Conservation (phyloP, 768 basidiomycete species). For the Tylopilus cervinicoccineus region DNA sequence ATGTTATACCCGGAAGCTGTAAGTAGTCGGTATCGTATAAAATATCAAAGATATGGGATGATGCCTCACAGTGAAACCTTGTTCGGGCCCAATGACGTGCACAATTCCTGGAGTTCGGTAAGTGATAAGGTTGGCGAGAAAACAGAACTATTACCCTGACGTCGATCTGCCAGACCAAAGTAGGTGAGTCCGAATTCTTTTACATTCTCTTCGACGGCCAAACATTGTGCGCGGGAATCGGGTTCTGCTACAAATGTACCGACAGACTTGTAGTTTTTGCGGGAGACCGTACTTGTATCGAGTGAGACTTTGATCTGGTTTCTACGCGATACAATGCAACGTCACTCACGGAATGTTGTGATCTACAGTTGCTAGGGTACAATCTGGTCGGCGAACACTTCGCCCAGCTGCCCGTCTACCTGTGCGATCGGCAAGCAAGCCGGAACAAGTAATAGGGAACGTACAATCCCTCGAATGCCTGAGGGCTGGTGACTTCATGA, state of each 20-base stretch:
- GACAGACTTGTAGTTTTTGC: conserved; percentile 71
- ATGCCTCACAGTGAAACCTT: conserved; percentile 77
- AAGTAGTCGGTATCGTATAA: not conserved
- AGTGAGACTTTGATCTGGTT: not conserved
- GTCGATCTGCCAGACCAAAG: conserved; percentile 85
- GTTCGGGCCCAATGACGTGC: conserved; percentile 90
- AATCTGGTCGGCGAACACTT: conserved; percentile 79
- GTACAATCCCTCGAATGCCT: conserved; percentile 86
- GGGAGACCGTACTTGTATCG: conserved; percentile 55
- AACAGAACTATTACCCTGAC: conserved; percentile 58
- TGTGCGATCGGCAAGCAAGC: conserved; percentile 9
- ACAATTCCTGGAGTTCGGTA: conserved; percentile 57
- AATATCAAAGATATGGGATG: not conserved
- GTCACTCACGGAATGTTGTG: conserved; percentile 78
- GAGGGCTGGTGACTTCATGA: conserved; percentile 92
- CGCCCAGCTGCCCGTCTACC: conserved; percentile 68
- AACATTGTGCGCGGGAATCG: conserved; percentile 80
- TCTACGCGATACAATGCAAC: not conserved
- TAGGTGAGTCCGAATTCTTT: conserved; percentile 90
- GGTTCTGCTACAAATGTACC: conserved; percentile 76
- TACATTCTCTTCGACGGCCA: conserved; percentile 83
- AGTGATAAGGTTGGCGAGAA: conserved; percentile 8
- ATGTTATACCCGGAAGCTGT: conserved; percentile 72
- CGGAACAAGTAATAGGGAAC: conserved; percentile 20
- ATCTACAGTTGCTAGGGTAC: conserved; percentile 85